Evolutionary conservation across 768 basidiomycete species (phyloP).

Genomic region (Macrolepiota fuliginosa): DNA sequence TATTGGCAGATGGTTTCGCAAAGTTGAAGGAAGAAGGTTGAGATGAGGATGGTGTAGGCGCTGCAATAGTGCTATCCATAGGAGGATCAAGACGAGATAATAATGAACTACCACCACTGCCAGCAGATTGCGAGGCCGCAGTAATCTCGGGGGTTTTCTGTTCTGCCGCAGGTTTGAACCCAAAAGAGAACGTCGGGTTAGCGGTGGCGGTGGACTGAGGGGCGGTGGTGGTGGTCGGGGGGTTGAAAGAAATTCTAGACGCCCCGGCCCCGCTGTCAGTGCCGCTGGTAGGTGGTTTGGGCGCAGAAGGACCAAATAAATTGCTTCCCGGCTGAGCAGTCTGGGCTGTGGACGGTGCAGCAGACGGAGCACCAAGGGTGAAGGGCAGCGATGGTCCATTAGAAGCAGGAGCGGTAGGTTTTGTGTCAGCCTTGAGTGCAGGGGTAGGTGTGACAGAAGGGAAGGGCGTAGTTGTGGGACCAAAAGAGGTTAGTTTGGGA

Average conservation of each 20-base stretch:
- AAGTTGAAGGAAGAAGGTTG: slow-evolving; percentile 6
- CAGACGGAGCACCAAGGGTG: slow-evolving; percentile 17
- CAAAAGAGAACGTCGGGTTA: slow-evolving; percentile 22
- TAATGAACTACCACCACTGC: background rate
- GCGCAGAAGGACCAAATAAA: slow-evolving; percentile 14
- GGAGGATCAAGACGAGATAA: slow-evolving; percentile 8
- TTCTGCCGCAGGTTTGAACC: slow-evolving; percentile 7
- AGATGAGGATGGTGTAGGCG: background rate
- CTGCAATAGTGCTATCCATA: background rate
- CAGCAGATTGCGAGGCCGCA: background rate
- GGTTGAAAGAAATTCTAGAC: slow-evolving; percentile 13
- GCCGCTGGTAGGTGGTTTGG: slow-evolving; percentile 15
- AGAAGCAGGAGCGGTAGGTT: slow-evolving; percentile 13
- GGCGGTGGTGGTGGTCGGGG: background rate
- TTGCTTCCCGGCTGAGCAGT: slow-evolving; percentile 1
- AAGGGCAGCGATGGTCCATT: slow-evolving; percentile 13
- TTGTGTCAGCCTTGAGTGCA: background rate
- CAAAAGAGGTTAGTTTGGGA: background rate
- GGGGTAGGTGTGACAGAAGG: background rate
- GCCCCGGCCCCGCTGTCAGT: slow-evolving; percentile 2
- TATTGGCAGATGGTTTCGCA: slow-evolving; percentile 1
- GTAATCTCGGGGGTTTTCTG: background rate
- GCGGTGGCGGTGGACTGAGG: slow-evolving; percentile 15
- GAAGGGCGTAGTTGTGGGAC: background rate
- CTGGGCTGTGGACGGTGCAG: slow-evolving; percentile 1